Conservation (phyloP, 169 alveolate genomes). For the Plasmodium vivax region DNA sequence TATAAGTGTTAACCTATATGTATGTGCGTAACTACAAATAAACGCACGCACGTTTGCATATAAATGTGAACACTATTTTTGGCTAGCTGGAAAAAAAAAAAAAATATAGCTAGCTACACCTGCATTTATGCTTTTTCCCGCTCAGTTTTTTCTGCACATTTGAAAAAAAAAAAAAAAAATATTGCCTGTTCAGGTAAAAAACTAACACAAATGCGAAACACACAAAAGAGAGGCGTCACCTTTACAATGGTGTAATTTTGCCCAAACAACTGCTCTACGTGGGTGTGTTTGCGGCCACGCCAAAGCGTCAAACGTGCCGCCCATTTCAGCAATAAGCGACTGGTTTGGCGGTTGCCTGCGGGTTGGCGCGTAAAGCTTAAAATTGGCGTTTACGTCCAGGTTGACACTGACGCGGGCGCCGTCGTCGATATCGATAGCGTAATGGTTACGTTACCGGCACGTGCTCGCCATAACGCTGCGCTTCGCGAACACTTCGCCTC, state of each 20-base stretch:
- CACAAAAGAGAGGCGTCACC: neutral
- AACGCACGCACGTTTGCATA: neutral
- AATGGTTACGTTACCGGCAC: neutral
- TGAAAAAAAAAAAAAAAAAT: neutral
- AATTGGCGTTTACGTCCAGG: neutral
- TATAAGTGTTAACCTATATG: neutral
- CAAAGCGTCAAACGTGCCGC: neutral
- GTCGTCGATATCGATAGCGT: neutral
- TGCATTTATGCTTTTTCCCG: neutral
- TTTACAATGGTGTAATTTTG: neutral
- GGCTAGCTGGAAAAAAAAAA: conserved; percentile 17
- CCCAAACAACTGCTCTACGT: neutral
- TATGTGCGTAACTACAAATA: neutral
- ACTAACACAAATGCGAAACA: neutral
- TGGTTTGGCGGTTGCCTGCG: neutral
- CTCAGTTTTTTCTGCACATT: conserved; percentile 21
- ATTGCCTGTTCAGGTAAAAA: conserved; percentile 36
- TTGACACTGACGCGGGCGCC: neutral
- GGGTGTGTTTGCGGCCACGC: neutral
- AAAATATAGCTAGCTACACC: conserved; percentile 37
- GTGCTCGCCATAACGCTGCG: neutral
- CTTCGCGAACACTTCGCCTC: neutral
- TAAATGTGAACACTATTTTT: conserved; percentile 8
- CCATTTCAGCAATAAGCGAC: neutral
- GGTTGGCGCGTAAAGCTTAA: neutral